A percentile compares a stretch with the other conserved stretches of the same genome.
Conservation (phyloP, 116 monocot species). For the Phalaenopsis hybrid region DNA sequence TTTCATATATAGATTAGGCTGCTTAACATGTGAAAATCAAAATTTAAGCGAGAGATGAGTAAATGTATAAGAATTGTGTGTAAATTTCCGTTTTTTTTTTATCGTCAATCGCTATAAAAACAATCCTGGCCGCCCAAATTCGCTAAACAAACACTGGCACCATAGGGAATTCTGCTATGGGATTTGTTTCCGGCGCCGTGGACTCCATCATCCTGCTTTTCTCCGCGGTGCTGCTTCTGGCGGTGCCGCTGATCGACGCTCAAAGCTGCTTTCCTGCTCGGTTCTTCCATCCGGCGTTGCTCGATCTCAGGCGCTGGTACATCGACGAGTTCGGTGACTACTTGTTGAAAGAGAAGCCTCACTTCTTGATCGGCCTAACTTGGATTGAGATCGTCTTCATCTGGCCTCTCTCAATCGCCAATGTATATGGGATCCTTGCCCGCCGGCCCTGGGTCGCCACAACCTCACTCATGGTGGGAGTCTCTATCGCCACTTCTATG, state of each 20-base stretch:
- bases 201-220: conserved; percentile 17
- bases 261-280: conserved; percentile 29
- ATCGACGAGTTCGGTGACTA: conserved; percentile 65
- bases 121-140: too few species aligned
- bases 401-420: conserved; percentile 63
- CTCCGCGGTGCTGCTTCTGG: conserved; percentile 23
- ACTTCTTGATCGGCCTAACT: conserved; percentile 61
- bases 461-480: conserved; percentile 54
- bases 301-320: conserved; percentile 57
- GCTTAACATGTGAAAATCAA: too few species aligned
- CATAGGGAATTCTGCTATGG: not conserved
- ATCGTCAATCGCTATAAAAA: too few species aligned
- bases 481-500: conserved; percentile 61
- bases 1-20: too few species aligned
- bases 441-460: conserved; percentile 50
- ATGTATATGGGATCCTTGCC: conserved; percentile 47
- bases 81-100: too few species aligned
- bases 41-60: too few species aligned
- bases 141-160: not conserved
- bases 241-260: conserved; percentile 43
- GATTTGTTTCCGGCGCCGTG: conserved; percentile 11
- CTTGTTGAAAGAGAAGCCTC: conserved; percentile 51
- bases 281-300: conserved; percentile 38
- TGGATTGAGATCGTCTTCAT: conserved; percentile 60
- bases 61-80: too few species aligned